Percentiles rank a stretch among this genome's conserved stretches.
Conservation (phyloP, 2,329 filamentous ascomycete genomes). For the Pseudogymnoascus pannorum region DNA sequence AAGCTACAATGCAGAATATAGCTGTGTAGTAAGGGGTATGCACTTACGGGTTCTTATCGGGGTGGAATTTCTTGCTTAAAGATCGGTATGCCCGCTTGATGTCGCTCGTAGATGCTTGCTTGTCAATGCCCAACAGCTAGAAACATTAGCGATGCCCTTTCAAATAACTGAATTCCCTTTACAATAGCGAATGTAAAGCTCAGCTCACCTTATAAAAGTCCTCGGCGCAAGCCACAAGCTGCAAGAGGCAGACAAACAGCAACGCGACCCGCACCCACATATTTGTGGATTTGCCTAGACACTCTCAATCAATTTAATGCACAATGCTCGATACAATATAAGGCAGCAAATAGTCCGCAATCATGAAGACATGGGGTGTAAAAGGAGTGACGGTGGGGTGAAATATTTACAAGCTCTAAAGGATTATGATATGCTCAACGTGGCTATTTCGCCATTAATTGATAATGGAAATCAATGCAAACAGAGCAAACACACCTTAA, state of each 20-base stretch:
- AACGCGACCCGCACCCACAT: conserved; percentile 47
- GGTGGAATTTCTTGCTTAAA: conserved; percentile 91
- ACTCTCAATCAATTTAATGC: conserved; percentile 3
- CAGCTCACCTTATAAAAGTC: conserved; percentile 69
- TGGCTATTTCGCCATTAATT: conserved; percentile 12
- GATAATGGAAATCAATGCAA: conserved; percentile 10
- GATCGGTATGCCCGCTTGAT: conserved; percentile 90
- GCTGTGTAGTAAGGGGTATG: background rate
- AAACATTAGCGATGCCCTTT: conserved; percentile 13
- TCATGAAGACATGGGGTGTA: conserved; percentile 12
- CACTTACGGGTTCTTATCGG: conserved; percentile 92
- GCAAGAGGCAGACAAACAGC: conserved; percentile 46
- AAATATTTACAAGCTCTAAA: conserved; percentile 1
- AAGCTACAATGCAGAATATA: background rate
- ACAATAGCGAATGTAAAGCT: background rate
- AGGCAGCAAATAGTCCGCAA: background rate
- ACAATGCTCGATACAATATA: conserved; percentile 11
- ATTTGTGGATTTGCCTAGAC: conserved; percentile 15
- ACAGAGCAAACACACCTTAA: conserved; percentile 12
- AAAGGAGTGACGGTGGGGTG: conserved; percentile 10
- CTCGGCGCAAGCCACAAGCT: conserved; percentile 51
- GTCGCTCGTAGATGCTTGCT: conserved; percentile 72
- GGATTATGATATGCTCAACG: conserved; percentile 11
- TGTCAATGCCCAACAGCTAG: conserved; percentile 72
- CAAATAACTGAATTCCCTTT: background rate